Percentiles rank a stretch among this genome's conserved stretches.
Evolutionary conservation across 495 filamentous ascomycete genomes (phyloP).

Genomic region (Tuber indicum): DNA sequence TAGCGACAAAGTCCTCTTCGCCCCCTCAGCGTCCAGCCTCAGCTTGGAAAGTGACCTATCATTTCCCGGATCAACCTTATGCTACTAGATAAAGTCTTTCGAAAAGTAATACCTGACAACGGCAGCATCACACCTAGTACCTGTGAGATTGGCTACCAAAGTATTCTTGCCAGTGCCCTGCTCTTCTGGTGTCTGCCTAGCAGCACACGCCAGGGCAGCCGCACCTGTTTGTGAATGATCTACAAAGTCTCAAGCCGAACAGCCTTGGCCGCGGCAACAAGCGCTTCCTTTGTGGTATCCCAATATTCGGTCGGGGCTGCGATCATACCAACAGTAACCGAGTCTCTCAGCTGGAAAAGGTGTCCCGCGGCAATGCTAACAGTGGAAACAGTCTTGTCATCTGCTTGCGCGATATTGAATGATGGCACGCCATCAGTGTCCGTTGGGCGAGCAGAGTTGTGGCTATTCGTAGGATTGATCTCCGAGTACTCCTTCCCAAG

Average conservation of each 20-base stretch:
- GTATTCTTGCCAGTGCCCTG: slow-evolving; percentile 68
- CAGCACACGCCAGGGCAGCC: slow-evolving; percentile 86
- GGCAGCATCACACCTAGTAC: slow-evolving; percentile 83
- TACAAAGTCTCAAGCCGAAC: slow-evolving; percentile 93
- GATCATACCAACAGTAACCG: slow-evolving; percentile 87
- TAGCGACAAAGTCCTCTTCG: no score
- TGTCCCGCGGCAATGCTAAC: slow-evolving; percentile 79
- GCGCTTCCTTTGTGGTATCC: slow-evolving; percentile 73
- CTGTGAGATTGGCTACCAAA: slow-evolving; percentile 88
- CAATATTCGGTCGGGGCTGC: slow-evolving; percentile 89
- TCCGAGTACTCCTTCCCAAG: slow-evolving; percentile 73
- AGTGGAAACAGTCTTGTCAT: slow-evolving; percentile 58
- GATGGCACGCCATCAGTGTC: slow-evolving; percentile 65
- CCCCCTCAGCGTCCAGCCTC: slow-evolving; percentile 86
- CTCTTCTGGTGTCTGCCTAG: slow-evolving; percentile 55
- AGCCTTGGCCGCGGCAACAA: slow-evolving; percentile 67
- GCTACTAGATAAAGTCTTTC: slow-evolving; percentile 95
- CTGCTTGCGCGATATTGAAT: slow-evolving; percentile 75
- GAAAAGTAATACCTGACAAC: slow-evolving; percentile 92
- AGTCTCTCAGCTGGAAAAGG: slow-evolving; percentile 68
- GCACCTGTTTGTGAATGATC: slow-evolving; percentile 87
- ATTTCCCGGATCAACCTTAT: slow-evolving; percentile 80
- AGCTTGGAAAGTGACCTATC: slow-evolving; percentile 82
- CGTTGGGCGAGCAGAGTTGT: slow-evolving; percentile 83
- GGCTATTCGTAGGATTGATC: slow-evolving; percentile 91